Base-by-base conservation (phyloP, 768 basidiomycete species). In the Tylopilus plumbeoviolaceoides region DNA sequence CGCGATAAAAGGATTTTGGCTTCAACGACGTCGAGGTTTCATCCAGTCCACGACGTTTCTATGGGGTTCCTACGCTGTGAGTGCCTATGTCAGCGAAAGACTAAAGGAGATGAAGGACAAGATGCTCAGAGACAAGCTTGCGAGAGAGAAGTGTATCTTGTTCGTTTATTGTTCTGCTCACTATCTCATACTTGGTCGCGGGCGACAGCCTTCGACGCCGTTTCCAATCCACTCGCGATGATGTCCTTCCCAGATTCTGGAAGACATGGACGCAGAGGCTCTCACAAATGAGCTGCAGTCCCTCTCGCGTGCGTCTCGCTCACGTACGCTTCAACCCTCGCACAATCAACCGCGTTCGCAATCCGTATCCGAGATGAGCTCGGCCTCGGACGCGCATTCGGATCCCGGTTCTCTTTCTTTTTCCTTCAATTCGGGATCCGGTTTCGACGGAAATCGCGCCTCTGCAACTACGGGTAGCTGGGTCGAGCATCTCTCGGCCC, bases 161-260 rank as follows among this genome's bases (percentile, higher is more conserved):
- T 50, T 47, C 36, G 27, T 39, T 44, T 21, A 47, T 23, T 27
- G 31, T 14, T 20, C 7, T 21, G 28, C 18, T 40, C 31, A 38
- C 47, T 21, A 14, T 33, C 63, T 52, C 35, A 57, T 30, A 4
- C 36, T 57, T 30, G 7, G 44, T 44, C 15, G 10, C 21, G 43
- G 27, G 17, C 17, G 38, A 25, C 48, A 93, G 91, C 59, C 70
- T 94, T 25, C 78, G 81, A 47, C 75, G 82, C 43, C 76, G 92
- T 33, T 95, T 91, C 66, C 74, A 78, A 31, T 83, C 88, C 56
- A 90, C 84, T 23, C 85, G 88, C 58, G 82, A 89, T 53, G 86
- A 93, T 62, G 76, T 81, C 21, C 81, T 7, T 71, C 78, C 14
- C 82, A 85, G 55, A 75, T 92, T 12, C 69, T 87, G n/a, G 72